Evolutionary conservation across 1,139 yeast genomes (phyloP).

Genomic region (Arxiozyma slooffiae): DNA sequence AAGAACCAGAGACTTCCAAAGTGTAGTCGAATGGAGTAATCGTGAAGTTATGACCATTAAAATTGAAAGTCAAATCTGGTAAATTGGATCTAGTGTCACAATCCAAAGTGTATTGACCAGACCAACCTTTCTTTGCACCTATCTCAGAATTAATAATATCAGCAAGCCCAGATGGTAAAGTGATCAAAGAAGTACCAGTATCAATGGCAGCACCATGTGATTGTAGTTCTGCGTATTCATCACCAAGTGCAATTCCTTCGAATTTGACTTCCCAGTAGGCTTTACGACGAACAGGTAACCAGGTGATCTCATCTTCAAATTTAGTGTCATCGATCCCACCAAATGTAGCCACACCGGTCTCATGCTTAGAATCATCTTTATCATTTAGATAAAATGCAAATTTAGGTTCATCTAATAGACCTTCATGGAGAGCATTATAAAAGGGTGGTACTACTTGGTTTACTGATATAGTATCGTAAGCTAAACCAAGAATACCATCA

Average conservation of each 20-base stretch:
- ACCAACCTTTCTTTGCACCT: conserved; percentile 95
- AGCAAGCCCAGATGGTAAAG: conserved; percentile 88
- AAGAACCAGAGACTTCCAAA: conserved; percentile 84
- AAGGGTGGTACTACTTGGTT: conserved; percentile 85
- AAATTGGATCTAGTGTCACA: conserved; percentile 72
- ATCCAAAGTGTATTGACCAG: conserved; percentile 90
- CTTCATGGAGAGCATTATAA: conserved; percentile 75
- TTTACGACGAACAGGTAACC: conserved; percentile 97
- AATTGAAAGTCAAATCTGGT: conserved; percentile 85
- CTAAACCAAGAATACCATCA: conserved; percentile 94
- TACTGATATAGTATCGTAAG: conserved; percentile 83
- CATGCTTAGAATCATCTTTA: conserved; percentile 47
- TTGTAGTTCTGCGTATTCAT: conserved; percentile 73
- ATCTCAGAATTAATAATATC: conserved; percentile 90
- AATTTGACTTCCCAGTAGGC: conserved; percentile 98
- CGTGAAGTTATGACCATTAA: conserved; percentile 84
- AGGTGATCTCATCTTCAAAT: conserved; percentile 73
- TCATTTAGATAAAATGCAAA: conserved; percentile 90
- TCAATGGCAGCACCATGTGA: conserved; percentile 94
- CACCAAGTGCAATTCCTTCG: conserved; percentile 83
- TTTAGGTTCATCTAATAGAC: conserved; percentile 69
- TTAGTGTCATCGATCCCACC: conserved; percentile 81
- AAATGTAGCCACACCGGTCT: conserved; percentile 86
- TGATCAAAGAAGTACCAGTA: conserved; percentile 94
- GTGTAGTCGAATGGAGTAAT: conserved; percentile 83